Evolutionary conservation across 345 rosid genomes (phyloP), one percentile per base, ranked within the genome.

Genomic region (Aethionema arabicum): DNA sequence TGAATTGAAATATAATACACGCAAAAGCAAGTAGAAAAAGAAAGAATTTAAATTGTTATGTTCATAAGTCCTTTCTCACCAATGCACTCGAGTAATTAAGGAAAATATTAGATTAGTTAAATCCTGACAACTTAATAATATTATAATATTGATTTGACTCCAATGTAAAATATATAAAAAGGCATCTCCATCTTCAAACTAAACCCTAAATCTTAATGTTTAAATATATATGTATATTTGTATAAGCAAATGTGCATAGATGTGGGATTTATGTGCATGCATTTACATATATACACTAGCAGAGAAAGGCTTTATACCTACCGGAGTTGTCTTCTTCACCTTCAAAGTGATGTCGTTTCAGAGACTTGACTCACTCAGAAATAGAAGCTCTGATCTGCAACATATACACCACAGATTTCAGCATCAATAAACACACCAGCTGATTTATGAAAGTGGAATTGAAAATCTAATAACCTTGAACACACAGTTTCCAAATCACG

Each of bases 1-100:
- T 64, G 44, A 65, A 40, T 51, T 70, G 44, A 27, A 63, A 49
- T 58, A 48, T 64, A 32, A 64, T 55, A 64, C 65, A 70, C 54
- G 69, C 66, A 64, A 63, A 70, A 70, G 69, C 65, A 70, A 47
- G 47, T 63, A 46, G 31, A 61, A 39, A 16, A 66, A 39, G 50
- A 40, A 3, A 32, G 15, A 41, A 21, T 11, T 9, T 27, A 7
- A 27, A 38, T 55, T 10, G 12, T 48, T 39, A 56, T 27, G 56
- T 56, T 55, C 63, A 39, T 0, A 54, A 69, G 73, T 69, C 43
- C 61, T 21, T 45, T 56, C 44, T 48, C 63, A 43, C 12, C 52
- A 67, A 41, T 60, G 72, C 35, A 60, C 16, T 68, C 45, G 56
- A 40, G 58, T 13, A 36, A 60, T 12, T 12, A 68, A 57, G 57